Evolutionary conservation across 768 basidiomycete genomes (phyloP).

Genomic region (Suillus subaureus): DNA sequence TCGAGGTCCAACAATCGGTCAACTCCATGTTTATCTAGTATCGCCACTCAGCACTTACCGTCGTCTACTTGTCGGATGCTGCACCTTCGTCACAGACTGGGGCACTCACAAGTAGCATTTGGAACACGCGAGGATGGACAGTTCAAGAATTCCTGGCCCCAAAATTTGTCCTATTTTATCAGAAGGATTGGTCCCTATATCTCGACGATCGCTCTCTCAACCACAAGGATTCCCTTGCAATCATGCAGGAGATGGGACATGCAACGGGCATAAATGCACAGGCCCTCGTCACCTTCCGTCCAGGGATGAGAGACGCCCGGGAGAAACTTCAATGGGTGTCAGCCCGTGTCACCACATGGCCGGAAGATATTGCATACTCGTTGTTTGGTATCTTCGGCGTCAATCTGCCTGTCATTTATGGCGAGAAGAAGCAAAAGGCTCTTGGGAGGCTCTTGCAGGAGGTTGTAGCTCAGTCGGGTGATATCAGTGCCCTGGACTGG

Average conservation of each 20-base stretch:
- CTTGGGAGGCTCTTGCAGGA: neutral
- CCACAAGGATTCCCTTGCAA: neutral
- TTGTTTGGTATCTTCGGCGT: neutral
- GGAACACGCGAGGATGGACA: neutral
- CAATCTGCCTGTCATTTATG: neutral
- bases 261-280: neutral
- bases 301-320: neutral
- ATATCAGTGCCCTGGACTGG: neutral
- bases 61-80: neutral
- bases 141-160: neutral
- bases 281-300: neutral
- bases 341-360: neutral
- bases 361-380: neutral
- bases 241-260: neutral
- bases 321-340: neutral
- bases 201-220: neutral
- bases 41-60: neutral
- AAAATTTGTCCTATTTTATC: neutral
- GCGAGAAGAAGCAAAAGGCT: neutral
- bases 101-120: neutral
- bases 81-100: neutral
- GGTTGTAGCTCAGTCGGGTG: neutral
- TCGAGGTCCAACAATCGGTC: neutral
- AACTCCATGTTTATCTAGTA: neutral
- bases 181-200: neutral